phyloP scores from a whole-genome alignment of 768 basidiomycete species.

The Boletus fagicola region DNA sequence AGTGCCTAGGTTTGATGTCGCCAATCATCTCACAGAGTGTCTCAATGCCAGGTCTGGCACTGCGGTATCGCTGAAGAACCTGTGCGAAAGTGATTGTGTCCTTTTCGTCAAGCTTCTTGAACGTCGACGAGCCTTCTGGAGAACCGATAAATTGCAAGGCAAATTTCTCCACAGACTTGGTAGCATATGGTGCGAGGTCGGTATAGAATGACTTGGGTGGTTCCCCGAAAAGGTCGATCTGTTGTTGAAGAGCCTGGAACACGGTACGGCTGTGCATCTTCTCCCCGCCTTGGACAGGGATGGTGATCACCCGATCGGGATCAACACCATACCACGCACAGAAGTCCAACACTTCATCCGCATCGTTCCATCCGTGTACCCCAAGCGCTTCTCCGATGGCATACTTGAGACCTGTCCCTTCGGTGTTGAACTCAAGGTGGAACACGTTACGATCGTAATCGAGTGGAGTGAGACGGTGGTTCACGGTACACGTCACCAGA shows the following conservation, averaged over 20 bases:
- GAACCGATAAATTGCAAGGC: slow-evolving; percentile 90
- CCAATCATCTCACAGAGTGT: slow-evolving; percentile 85
- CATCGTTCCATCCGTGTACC: slow-evolving; percentile 97
- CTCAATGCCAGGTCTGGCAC: slow-evolving; percentile 80
- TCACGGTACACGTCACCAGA: slow-evolving; percentile 91
- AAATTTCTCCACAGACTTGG: slow-evolving; percentile 64
- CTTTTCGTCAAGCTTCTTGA: slow-evolving; percentile 94
- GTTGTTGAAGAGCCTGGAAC: slow-evolving; percentile 93
- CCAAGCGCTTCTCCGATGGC: slow-evolving; percentile 96
- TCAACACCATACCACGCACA: slow-evolving; percentile 90
- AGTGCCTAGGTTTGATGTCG: slow-evolving; percentile 96
- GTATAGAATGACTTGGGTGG: slow-evolving; percentile 96
- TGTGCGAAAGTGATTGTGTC: slow-evolving; percentile 95
- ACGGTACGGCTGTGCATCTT: slow-evolving; percentile 90
- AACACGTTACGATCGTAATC: slow-evolving; percentile 99
- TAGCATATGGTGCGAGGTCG: slow-evolving; percentile 77
- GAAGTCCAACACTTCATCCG: slow-evolving; percentile 82
- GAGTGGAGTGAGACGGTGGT: slow-evolving; percentile 88
- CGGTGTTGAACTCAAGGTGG: slow-evolving; percentile 94
- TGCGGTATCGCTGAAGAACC: slow-evolving; percentile 70
- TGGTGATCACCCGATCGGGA: slow-evolving; percentile 73
- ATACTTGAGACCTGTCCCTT: slow-evolving; percentile 91
- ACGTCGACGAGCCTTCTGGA: slow-evolving; percentile 85
- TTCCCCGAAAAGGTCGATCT: slow-evolving; percentile 93
- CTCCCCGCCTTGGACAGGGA: slow-evolving; percentile 65